A percentile compares a stretch with the other conserved stretches of the same genome.
phyloP scores from a whole-genome alignment of 208 protist species.

The Leishmania amazonensis region DNA sequence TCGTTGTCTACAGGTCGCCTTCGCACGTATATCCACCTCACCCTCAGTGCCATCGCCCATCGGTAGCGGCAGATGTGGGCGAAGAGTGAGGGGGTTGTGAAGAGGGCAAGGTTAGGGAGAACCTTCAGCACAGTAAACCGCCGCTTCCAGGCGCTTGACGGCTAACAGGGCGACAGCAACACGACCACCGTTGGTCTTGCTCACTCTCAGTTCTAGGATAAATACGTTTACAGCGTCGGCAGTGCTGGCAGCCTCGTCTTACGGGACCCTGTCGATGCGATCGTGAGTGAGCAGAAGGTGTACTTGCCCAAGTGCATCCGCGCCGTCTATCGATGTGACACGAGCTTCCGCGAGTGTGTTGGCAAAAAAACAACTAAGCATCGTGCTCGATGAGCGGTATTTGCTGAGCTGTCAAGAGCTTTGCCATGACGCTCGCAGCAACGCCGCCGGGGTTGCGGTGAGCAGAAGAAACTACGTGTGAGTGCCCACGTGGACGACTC shows the following conservation, averaged over 20 bases:
- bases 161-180: background rate
- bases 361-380: background rate
- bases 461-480: background rate
- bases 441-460: background rate
- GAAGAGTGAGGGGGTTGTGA: background rate
- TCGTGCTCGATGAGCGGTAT: slow-evolving; percentile 7
- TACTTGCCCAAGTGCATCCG: slow-evolving; percentile 18
- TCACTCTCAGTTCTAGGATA: slow-evolving; percentile 12
- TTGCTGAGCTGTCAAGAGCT: background rate
- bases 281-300: slow-evolving; percentile 1
- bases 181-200: background rate
- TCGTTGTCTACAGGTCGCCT: slow-evolving; percentile 5
- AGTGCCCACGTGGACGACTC: background rate
- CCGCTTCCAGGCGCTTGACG: background rate
- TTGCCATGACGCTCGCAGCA: background rate
- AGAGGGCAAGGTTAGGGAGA: background rate
- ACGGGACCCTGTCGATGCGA: background rate
- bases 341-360: slow-evolving; percentile 10
- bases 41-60: slow-evolving; percentile 8
- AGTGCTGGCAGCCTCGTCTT: background rate
- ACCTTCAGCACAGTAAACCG: background rate
- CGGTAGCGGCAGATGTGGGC: background rate
- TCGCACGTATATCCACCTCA: slow-evolving; percentile 9
- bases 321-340: slow-evolving; percentile 14
- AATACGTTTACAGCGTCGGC: slow-evolving; percentile 8